Evolutionary conservation across 306 rosid genomes (phyloP).

Genomic region (Corylus avellana): DNA sequence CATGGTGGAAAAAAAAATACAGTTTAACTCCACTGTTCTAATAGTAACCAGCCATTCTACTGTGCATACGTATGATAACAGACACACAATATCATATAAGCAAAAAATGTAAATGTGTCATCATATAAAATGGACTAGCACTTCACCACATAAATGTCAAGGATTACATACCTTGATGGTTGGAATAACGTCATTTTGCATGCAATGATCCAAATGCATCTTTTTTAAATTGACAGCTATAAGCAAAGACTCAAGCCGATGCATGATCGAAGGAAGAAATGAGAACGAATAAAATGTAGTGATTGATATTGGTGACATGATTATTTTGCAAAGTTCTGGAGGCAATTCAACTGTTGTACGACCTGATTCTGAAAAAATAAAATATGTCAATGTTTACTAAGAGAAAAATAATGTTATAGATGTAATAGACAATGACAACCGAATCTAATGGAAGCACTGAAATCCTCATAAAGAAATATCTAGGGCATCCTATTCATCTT

Average conservation of each 20-base stretch:
- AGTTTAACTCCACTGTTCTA: background rate
- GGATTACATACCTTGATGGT: slow-evolving; percentile 49
- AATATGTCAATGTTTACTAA: background rate
- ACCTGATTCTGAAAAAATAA: slow-evolving; percentile 49
- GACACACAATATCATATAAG: background rate
- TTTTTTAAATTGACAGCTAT: slow-evolving; percentile 59
- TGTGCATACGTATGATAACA: background rate
- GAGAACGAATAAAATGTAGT: slow-evolving; percentile 58
- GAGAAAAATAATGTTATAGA: background rate
- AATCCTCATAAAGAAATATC: background rate
- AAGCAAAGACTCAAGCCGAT: slow-evolving; percentile 67
- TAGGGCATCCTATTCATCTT: background rate
- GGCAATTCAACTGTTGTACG: slow-evolving; percentile 65
- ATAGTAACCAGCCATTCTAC: background rate
- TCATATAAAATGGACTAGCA: background rate
- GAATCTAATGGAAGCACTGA: background rate
- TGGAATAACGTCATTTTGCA: slow-evolving; percentile 48
- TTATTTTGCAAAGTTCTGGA: slow-evolving; percentile 68
- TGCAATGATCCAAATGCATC: slow-evolving; percentile 58
- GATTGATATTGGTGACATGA: slow-evolving; percentile 71
- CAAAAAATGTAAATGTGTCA: background rate
- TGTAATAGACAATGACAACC: background rate
- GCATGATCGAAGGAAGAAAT: slow-evolving; percentile 77
- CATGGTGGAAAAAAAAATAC: background rate
- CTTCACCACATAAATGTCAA: background rate